Base-by-base conservation (phyloP, 495 filamentous ascomycete genomes). In the Trichoderma virens region DNA sequence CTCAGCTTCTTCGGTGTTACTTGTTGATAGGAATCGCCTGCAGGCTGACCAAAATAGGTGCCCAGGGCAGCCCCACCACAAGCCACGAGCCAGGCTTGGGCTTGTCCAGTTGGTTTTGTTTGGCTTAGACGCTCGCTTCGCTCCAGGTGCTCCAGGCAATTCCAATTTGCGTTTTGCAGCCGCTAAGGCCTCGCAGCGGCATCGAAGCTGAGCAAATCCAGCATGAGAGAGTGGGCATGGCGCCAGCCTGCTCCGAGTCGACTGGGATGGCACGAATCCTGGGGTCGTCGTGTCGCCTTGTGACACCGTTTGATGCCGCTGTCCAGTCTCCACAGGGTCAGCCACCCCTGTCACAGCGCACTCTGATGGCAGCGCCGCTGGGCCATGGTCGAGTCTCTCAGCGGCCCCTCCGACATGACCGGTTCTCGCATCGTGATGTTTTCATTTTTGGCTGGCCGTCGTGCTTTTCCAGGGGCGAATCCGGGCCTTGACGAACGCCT, bases 261-360 rank as follows among this genome's bases (percentile, higher is more conserved):
- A 56, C 51, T 13, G 51, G 51, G 51, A 56, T 56, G 51, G 51
- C 13, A 56, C 20, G 51, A 56, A 56, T 56, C 51, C 51, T 56
- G 51, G 51, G 51, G 51, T 56, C 51, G 51, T 56, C 51, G 51
- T 56, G 51, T 56, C 51, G 51, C 51, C 51, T 56, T 56, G 51
- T 56, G 51, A 56, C 51, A 56, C 51, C 51, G 51, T 56, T 56
- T 56, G 51, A 56, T 56, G 51, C 51, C 51, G 51, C 51, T 56
- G 51, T 56, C 51, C 51, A 56, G 51, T 56, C 51, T 30, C 51
- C 51, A 56, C 51, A 56, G 51, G 51, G 51, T 56, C 51, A 56
- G 51, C 51, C 51, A 56, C 51, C 51, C 51, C 51, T 56, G 51
- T 56, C 51, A 56, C 51, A 56, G 51, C 51, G 51, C 51, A 56